These are phyloP conservation scores for Tetrapisispora taiwanensis DNA, from an alignment of 805 yeast genomes.

Conservation along the genomic window DNA sequence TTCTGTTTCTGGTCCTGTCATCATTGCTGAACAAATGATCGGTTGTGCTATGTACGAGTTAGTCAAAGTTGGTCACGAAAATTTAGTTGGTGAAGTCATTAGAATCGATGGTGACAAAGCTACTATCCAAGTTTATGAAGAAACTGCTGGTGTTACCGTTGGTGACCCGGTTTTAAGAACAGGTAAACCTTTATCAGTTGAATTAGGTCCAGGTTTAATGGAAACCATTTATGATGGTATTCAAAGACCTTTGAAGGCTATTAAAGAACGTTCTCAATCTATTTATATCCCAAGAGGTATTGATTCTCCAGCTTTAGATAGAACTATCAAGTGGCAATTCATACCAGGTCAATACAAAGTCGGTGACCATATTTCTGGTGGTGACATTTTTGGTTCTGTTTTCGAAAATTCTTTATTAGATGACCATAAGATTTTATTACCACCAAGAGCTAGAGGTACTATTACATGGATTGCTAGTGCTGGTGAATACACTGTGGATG, in stretches of 20 bases:
- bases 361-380: constrained; percentile 97
- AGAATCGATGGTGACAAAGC: constrained; percentile 95
- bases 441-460: constrained; percentile 98
- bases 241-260: constrained; percentile 95
- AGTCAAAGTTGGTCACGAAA: constrained; percentile 95
- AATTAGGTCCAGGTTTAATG: constrained; percentile 98
- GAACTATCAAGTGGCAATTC: constrained; percentile 76
- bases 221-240: constrained; percentile 99
- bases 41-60: constrained; percentile 99
- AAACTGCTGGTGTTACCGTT: constrained; percentile 97
- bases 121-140: constrained; percentile 97
- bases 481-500: constrained; percentile 88
- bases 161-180: constrained; percentile 98
- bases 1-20: constrained; percentile 97
- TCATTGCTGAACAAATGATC: constrained; percentile 96
- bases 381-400: constrained; percentile 90
- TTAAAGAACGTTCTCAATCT: constrained; percentile 76
- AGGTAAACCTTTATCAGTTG: constrained; percentile 98
- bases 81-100: constrained; percentile 95
- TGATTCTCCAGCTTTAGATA: constrained; percentile 88
- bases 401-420: constrained; percentile 87
- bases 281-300: constrained; percentile 98
- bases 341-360: constrained; percentile 62
- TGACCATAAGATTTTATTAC: constrained; percentile 89
- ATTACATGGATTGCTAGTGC: constrained; percentile 78